Percentiles rank a stretch among this genome's conserved stretches.
These are phyloP conservation scores for Bacterosira constricta DNA, from an alignment of 108 stramenopile genomes.

Conservation along the genomic window DNA sequence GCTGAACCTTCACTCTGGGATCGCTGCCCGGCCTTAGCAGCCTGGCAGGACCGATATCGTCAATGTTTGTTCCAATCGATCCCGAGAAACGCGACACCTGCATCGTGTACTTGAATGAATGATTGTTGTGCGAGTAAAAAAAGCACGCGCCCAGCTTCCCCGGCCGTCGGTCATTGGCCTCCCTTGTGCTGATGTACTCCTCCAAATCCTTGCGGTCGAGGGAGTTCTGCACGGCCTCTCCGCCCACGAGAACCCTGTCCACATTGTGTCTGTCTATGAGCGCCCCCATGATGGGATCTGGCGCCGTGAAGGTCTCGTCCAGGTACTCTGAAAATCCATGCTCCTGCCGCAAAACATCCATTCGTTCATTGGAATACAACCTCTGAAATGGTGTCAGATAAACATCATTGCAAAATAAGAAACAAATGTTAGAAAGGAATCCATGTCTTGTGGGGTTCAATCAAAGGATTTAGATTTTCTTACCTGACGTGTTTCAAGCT, in stretches of 20 bases:
- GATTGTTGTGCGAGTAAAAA: conserved; percentile 26
- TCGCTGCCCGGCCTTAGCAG: conserved; percentile 60
- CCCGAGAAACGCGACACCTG: conserved; percentile 56
- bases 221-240: conserved; percentile 62
- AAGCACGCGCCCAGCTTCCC: conserved; percentile 31
- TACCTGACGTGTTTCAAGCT: conserved; percentile 6
- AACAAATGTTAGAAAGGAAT: too few relatives aligned
- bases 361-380: conserved; percentile 65
- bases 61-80: conserved; percentile 32
- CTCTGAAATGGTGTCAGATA: too few relatives aligned
- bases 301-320: conserved; percentile 76
- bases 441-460: too few relatives aligned
- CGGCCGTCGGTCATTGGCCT: conserved; percentile 13
- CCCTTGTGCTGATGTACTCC: conserved; percentile 50
- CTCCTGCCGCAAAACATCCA: conserved; percentile 60
- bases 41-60: conserved; percentile 50
- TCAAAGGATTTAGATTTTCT: too few relatives aligned
- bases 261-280: conserved; percentile 61
- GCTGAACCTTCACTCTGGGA: conserved; percentile 52
- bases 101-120: conserved; percentile 50
- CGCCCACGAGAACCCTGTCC: conserved; percentile 78
- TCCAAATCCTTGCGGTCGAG: conserved; percentile 57
- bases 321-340: conserved; percentile 82
- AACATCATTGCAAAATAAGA: too few relatives aligned
- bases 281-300: conserved; percentile 71